These are phyloP conservation scores for Heliocybe sulcata DNA, from an alignment of 1,284 basidiomycete species.

Conservation along the genomic window DNA sequence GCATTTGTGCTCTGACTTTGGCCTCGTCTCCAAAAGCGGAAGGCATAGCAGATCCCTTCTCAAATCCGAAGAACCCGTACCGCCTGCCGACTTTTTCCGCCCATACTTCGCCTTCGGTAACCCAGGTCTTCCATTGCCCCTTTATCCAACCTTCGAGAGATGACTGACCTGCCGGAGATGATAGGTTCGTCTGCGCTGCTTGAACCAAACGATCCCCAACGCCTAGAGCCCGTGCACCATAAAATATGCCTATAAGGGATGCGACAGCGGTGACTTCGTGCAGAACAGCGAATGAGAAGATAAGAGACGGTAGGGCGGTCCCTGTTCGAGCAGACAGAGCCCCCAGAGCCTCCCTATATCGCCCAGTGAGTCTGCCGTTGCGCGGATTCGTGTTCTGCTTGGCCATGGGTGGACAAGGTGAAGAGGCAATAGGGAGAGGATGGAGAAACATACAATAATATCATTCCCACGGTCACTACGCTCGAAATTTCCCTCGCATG, in stretches of 20 bases:
- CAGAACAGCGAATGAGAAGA: constrained; percentile 75
- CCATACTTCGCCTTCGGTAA: constrained; percentile 68
- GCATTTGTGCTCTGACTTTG: constrained; percentile 11
- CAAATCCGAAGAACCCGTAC: constrained; percentile 80
- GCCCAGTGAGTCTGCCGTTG: not conserved
- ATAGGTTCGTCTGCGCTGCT: not conserved
- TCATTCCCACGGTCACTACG: not conserved
- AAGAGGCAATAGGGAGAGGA: too few species aligned
- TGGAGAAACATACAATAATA: not conserved
- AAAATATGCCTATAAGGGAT: constrained; percentile 75
- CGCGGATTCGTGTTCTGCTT: not conserved
- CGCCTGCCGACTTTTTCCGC: constrained; percentile 66
- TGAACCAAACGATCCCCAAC: constrained; percentile 64
- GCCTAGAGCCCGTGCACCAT: constrained; percentile 59
- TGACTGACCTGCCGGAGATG: constrained; percentile 8
- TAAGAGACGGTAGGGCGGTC: constrained; percentile 69
- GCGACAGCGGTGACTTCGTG: constrained; percentile 85
- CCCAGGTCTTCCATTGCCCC: constrained; percentile 45
- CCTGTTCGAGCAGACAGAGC: constrained; percentile 56
- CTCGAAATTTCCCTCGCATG: not conserved
- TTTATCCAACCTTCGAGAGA: constrained; percentile 28
- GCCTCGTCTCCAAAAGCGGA: not conserved
- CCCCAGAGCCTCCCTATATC: constrained; percentile 46
- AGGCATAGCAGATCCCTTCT: constrained; percentile 35
- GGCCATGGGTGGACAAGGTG: not conserved